Percentiles rank a stretch among this genome's conserved stretches.
Evolutionary conservation across 306 rosid species (phyloP).

Genomic region (Vigna angularis): DNA sequence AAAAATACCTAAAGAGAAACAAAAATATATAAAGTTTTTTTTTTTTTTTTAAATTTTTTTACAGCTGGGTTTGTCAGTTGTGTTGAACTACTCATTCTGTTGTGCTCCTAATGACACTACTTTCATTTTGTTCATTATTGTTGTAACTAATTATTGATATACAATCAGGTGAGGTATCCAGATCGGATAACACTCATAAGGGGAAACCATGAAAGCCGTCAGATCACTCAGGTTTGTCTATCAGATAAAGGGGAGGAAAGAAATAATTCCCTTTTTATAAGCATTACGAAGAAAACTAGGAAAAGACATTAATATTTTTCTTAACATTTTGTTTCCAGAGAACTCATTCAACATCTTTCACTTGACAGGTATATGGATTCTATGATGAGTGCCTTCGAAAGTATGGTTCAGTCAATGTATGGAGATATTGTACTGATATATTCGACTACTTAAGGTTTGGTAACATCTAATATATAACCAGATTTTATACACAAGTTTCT

Average conservation of each 20-base stretch:
- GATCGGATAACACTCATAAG: slow-evolving; percentile 99
- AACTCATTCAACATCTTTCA: slow-evolving; percentile 51
- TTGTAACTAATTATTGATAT: slow-evolving; percentile 41
- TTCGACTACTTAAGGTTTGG: slow-evolving; percentile 94
- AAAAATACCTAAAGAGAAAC: background rate
- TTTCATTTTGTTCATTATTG: slow-evolving; percentile 24
- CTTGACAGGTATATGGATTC: slow-evolving; percentile 96
- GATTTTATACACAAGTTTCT: slow-evolving; percentile 11
- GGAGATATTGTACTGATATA: slow-evolving; percentile 99
- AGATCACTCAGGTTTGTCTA: slow-evolving; percentile 91
- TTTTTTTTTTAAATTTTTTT: background rate
- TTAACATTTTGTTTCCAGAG: slow-evolving; percentile 31
- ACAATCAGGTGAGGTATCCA: slow-evolving; percentile 93
- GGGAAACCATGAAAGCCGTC: slow-evolving; percentile 99
- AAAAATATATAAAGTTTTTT: background rate
- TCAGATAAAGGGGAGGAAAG: slow-evolving; percentile 28
- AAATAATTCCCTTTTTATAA: background rate
- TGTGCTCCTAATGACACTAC: slow-evolving; percentile 4
- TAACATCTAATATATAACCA: slow-evolving; percentile 35
- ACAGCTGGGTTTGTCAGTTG: background rate
- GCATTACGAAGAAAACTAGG: background rate
- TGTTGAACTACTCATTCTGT: slow-evolving; percentile 12
- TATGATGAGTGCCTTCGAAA: slow-evolving; percentile 99
- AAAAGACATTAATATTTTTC: slow-evolving; percentile 20
- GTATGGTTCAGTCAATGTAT: slow-evolving; percentile 97